These are phyloP conservation scores for Aurantiochytrium sp. DNA, from an alignment of 108 stramenopile species.

Conservation along the genomic window DNA sequence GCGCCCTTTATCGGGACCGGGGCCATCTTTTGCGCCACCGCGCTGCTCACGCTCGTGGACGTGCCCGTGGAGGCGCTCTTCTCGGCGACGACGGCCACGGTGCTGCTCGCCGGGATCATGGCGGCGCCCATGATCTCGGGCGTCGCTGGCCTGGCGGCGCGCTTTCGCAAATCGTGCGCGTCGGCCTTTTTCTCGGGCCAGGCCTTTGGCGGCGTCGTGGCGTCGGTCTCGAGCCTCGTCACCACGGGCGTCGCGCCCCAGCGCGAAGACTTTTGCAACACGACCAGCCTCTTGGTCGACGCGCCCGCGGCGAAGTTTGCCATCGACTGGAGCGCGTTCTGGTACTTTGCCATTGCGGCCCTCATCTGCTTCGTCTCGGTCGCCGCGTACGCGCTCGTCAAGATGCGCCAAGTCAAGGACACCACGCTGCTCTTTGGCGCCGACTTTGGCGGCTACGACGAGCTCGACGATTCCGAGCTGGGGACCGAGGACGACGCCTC, in stretches of 20 bases:
- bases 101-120: not conserved
- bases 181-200: constrained; percentile 26
- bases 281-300: not conserved
- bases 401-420: not conserved
- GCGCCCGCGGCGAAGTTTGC: not conserved
- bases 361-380: constrained; percentile 23
- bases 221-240: constrained; percentile 30
- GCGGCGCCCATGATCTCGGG: constrained; percentile 34
- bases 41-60: not conserved
- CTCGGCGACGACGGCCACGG: not conserved
- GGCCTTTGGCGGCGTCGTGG: constrained; percentile 32
- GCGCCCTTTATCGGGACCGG: constrained; percentile 1
- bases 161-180: constrained; percentile 9
- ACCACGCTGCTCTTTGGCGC: not conserved
- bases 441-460: not conserved
- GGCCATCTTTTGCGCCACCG: constrained; percentile 12
- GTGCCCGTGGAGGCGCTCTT: constrained; percentile 7
- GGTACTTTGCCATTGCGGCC: constrained; percentile 13
- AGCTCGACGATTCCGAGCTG: not conserved
- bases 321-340: not conserved
- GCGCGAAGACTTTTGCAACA: not conserved
- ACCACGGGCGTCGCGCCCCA: not conserved
- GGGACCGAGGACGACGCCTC: no score
- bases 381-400: not conserved
- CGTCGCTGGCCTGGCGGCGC: not conserved